Percentiles rank a stretch among this genome's conserved stretches.
These are phyloP conservation scores for Mollisiaceae sp. DNA, from an alignment of 2,329 filamentous ascomycete species.

Conservation along the genomic window DNA sequence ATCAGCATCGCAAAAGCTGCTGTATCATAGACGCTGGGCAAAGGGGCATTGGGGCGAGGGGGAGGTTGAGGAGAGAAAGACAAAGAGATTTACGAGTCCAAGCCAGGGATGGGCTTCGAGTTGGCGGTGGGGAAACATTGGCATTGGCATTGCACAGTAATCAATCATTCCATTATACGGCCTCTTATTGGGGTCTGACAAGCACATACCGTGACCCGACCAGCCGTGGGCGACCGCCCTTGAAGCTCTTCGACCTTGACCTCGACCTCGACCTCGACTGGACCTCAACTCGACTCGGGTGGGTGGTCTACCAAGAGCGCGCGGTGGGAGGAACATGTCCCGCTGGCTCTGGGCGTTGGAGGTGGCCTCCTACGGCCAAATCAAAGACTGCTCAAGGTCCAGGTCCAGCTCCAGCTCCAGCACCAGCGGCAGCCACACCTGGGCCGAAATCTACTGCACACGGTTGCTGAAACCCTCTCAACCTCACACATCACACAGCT, in stretches of 20 bases:
- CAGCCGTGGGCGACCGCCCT: neutral
- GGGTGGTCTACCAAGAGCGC: neutral
- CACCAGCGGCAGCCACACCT: neutral
- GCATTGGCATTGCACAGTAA: neutral
- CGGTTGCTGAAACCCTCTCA: constrained; percentile 23
- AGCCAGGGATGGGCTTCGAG: neutral
- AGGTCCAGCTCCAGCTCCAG: neutral
- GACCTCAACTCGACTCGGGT: neutral
- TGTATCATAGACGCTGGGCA: constrained; percentile 16
- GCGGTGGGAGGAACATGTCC: neutral
- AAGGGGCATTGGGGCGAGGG: neutral
- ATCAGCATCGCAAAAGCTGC: constrained; percentile 11
- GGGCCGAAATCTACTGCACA: constrained; percentile 4
- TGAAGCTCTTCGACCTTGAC: neutral
- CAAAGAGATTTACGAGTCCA: neutral
- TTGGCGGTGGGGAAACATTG: neutral
- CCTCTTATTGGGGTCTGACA: neutral
- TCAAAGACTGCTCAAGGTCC: neutral
- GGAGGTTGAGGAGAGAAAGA: neutral
- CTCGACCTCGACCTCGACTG: neutral
- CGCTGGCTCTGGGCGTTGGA: neutral
- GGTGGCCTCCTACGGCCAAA: neutral
- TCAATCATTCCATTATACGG: neutral
- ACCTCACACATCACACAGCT: constrained; percentile 15
- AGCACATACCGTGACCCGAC: neutral